Conservation (phyloP, 2,329 filamentous ascomycete genomes). For the Talaromyces sp. region DNA sequence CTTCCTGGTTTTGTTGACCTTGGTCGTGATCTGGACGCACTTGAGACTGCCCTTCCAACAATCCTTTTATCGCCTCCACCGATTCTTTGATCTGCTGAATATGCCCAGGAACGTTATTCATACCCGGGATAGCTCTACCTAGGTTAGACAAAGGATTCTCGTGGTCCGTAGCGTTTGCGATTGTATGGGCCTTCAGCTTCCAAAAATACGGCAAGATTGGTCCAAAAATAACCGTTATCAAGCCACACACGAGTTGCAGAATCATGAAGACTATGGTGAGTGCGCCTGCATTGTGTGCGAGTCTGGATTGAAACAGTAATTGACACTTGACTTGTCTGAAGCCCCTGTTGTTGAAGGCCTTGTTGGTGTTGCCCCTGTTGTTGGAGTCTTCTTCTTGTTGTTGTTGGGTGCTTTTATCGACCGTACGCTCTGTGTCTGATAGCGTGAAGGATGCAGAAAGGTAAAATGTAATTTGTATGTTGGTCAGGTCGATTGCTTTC, state of each 20-base stretch:
- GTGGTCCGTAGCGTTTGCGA: too few species aligned
- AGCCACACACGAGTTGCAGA: neutral
- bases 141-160: too few species aligned
- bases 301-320: neutral
- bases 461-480: neutral
- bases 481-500: neutral
- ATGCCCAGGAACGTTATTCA: too few species aligned
- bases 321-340: neutral
- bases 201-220: neutral
- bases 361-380: neutral
- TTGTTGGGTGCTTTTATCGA: neutral
- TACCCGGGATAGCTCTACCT: too few species aligned
- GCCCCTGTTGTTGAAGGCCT: neutral
- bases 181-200: too few species aligned
- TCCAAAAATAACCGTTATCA: neutral
- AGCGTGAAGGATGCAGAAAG: neutral
- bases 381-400: neutral
- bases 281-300: neutral
- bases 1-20: neutral
- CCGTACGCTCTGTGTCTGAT: neutral
- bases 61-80: too few species aligned
- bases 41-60: neutral
- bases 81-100: too few species aligned
- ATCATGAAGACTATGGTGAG: neutral
- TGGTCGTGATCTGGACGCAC: neutral